Base-by-base conservation (phyloP, 192 early-diverging fungal species). In the Linnemannia exigua region DNA sequence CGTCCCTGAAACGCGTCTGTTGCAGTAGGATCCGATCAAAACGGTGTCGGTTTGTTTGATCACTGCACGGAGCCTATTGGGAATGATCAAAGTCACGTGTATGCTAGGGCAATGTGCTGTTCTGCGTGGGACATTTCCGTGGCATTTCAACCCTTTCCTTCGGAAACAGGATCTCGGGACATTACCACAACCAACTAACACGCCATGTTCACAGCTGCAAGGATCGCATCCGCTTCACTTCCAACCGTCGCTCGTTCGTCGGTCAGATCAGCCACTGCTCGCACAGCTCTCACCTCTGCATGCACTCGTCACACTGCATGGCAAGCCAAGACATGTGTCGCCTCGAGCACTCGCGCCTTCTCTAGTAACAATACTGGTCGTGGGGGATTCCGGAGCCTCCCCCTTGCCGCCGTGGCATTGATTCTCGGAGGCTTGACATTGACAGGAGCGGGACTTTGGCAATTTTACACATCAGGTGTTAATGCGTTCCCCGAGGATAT, bases 401-500 rank as follows among this genome's bases (percentile, higher is more conserved):
- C 84, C 33, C 2, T 76, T 3, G 35, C 61, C 5, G 84, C 92
- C 22, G 48, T 90, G 47, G 80, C 70, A 14, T 74, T 93, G 0
- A 89, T 90, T 44, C 67, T 83, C 8, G 72, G 88, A 28, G 87
- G 89, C 0, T 50, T 90, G 20, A 79, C 82, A 1, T 77, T 90
- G 25, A 81, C 89, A 12, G 72, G 76, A 17, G 25, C 88, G 15
- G 90, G 90, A 4, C 72, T 93, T 6, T 93, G 90, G 72, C 87
- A 90, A 16, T 89, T 90, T 71, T 89, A 88, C 48, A 89, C 87
- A 14, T 92, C 91, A 0, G 87, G 88, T 28, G 87, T 93, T 44
- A 88, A 93, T 68, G 87, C 87, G 47, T 93, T 91, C 61, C 92
- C 92, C 16, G 81, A 84, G 54, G 75, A 77, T 31, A 88, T 93